These are phyloP conservation scores for Metarhizium brunneum DNA, from an alignment of 2,329 filamentous ascomycete genomes.

Conservation along the genomic window DNA sequence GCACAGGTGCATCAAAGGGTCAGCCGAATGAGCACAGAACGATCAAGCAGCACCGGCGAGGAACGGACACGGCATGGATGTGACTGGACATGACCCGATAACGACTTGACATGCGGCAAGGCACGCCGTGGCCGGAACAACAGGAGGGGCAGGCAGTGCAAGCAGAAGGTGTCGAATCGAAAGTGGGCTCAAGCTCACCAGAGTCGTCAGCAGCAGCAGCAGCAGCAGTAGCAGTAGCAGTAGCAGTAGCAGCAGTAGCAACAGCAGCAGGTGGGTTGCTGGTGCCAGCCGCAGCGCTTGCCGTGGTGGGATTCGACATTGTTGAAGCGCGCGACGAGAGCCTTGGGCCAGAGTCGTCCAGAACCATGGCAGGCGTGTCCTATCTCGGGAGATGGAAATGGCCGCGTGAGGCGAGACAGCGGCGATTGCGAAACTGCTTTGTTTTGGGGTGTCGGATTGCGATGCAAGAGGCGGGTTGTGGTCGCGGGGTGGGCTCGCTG, in stretches of 20 bases:
- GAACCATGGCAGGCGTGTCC: conserved; percentile 23
- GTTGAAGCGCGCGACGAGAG: conserved; percentile 22
- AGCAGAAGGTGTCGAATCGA: background rate
- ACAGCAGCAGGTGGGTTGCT: conserved; percentile 10
- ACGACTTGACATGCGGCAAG: background rate
- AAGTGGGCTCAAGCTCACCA: conserved; percentile 24
- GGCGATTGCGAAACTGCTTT: background rate
- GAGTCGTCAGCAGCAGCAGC: conserved; percentile 26
- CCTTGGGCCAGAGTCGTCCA: conserved; percentile 29
- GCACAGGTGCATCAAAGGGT: conserved; percentile 11
- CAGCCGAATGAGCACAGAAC: conserved; percentile 13
- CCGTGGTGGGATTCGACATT: conserved; percentile 26
- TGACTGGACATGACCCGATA: background rate
- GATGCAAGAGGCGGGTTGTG: background rate
- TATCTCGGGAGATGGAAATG: background rate
- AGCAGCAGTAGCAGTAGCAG: conserved; percentile 17
- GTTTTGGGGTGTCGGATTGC: background rate
- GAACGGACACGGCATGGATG: background rate
- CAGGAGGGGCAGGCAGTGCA: conserved; percentile 23
- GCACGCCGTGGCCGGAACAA: conserved; percentile 11
- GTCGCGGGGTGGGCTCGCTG: conserved; percentile 7
- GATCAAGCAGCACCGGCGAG: background rate
- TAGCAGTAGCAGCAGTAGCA: conserved; percentile 19
- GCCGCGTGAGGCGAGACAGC: background rate
- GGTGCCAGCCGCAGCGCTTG: conserved; percentile 18